These are phyloP conservation scores for Pseudocercospora cruenta DNA, from an alignment of 2,329 filamentous ascomycete species.

Conservation along the genomic window DNA sequence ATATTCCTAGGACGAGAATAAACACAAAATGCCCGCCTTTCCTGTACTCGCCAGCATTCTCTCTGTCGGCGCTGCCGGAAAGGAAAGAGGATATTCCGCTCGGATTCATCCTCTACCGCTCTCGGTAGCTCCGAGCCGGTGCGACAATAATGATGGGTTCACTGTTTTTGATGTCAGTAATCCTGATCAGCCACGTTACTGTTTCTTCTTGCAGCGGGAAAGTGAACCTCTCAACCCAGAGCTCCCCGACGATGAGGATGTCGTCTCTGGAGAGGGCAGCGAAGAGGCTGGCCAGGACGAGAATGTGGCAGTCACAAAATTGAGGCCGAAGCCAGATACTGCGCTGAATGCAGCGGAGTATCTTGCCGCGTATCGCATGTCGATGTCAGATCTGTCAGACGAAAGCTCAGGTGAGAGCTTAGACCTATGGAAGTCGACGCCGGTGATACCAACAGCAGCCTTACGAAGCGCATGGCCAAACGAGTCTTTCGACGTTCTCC, in stretches of 20 bases:
- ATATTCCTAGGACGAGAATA: background rate
- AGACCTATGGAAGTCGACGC: background rate
- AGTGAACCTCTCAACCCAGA: background rate
- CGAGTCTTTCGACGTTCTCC: background rate
- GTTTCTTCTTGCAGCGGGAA: background rate
- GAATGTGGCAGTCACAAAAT: background rate
- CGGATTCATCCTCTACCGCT: background rate
- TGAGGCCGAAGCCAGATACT: background rate
- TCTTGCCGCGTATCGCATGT: background rate
- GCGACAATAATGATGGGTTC: slow-evolving; percentile 17
- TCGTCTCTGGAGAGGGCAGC: background rate
- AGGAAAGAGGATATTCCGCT: background rate
- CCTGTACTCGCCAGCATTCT: background rate
- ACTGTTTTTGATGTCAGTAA: slow-evolving; percentile 14
- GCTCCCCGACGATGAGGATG: background rate
- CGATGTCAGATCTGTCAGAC: background rate
- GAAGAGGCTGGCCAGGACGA: background rate
- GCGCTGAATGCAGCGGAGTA: background rate
- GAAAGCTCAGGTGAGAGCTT: background rate
- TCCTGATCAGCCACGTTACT: slow-evolving; percentile 8
- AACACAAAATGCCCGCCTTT: background rate
- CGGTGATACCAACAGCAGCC: background rate
- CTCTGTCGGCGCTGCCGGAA: background rate
- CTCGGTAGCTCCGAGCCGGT: background rate
- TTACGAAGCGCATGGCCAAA: slow-evolving; percentile 5